Evolutionary conservation across 805 yeast genomes (phyloP).

Genomic region (Kodamaea sagamina): DNA sequence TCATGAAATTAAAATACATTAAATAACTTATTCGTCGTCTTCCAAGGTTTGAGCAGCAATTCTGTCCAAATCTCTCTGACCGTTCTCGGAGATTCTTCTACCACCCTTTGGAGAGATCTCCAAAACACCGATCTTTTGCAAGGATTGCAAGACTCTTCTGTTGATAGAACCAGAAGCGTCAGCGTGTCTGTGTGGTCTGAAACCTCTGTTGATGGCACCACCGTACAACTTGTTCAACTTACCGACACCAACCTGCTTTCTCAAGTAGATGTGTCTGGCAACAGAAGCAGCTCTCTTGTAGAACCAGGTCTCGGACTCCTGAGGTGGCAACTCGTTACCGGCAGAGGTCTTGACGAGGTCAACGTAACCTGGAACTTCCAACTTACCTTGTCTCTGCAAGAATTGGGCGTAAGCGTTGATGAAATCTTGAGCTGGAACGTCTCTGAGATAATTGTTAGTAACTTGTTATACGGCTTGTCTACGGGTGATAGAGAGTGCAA

Average conservation of each 20-base stretch:
- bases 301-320: conserved; percentile 99
- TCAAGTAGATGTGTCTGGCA: conserved; percentile 99
- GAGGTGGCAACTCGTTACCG: conserved; percentile 99
- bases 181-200: conserved; percentile 96
- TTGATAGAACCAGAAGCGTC: conserved; percentile 99
- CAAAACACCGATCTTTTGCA: conserved; percentile 96
- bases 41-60: conserved; percentile 98
- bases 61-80: conserved; percentile 99
- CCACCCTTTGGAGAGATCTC: conserved; percentile 98
- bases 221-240: conserved; percentile 98
- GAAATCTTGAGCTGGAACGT: conserved; percentile 99
- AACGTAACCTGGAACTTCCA: conserved; percentile 99
- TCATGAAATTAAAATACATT: conserved; percentile 7
- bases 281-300: conserved; percentile 99
- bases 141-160: conserved; percentile 97
- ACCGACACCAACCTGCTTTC: conserved; percentile 99
- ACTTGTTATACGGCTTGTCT: conserved; percentile 8
- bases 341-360: conserved; percentile 99
- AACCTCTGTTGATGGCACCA: conserved; percentile 98
- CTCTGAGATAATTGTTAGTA: conserved; percentile 62
- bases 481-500: conserved; percentile 11
- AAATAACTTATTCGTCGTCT: conserved; percentile 60
- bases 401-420: conserved; percentile 99
- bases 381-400: conserved; percentile 99
- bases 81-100: conserved; percentile 98